Base-by-base conservation (phyloP, 2,329 filamentous ascomycete genomes). In the Ophiostoma triangulosporum region DNA sequence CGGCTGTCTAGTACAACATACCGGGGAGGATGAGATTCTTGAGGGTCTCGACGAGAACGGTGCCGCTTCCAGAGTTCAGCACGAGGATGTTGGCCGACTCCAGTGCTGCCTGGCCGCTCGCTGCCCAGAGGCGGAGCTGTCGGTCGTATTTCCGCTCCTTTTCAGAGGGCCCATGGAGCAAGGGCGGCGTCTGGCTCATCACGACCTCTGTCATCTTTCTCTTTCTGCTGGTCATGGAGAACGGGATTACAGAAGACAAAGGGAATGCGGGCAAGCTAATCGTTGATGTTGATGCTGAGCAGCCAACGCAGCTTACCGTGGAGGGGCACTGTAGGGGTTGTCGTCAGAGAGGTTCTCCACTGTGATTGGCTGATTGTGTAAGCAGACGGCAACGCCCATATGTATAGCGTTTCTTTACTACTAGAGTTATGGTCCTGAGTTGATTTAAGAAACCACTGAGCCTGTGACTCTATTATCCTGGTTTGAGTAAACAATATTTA, bases 1-100 rank as follows among this genome's bases (percentile, higher is more conserved):
- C n/a, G 6, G 14, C 24, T 11, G 2, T n/a, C 32, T 17, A 14
- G 12, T 2, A 24, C 22, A 5, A 33, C 40, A 9, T 24, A 29
- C 67, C 53, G 67, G 93, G 93, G 8, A 98, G 73, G 3, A 98
- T 87, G n/a, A 98, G 79, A 65, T 98, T 98, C 75, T 98, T 98
- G 57, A 98, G 76, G 0, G 90, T 83, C 68, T 98, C 93, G 12
- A 94, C 77, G 14, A 90, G 93, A 32, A 89, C 86, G 2, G 89
- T 86, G 9, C 91, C 91, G n/a, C 84, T 71, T 2, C 88, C 86
- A 1, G 85, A 87, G 68, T 95, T 96, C 57, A 98, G 73, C 5
- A 98, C 76, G 12, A 97, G 78, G n/a, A 98, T 83, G 60, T 94
- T 86, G 22, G 93, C 87, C 54, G 88, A 81, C 68, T 98, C 94